Evolutionary conservation across 805 yeast genomes (phyloP).

Genomic region (Pichia gijzeniarum): DNA sequence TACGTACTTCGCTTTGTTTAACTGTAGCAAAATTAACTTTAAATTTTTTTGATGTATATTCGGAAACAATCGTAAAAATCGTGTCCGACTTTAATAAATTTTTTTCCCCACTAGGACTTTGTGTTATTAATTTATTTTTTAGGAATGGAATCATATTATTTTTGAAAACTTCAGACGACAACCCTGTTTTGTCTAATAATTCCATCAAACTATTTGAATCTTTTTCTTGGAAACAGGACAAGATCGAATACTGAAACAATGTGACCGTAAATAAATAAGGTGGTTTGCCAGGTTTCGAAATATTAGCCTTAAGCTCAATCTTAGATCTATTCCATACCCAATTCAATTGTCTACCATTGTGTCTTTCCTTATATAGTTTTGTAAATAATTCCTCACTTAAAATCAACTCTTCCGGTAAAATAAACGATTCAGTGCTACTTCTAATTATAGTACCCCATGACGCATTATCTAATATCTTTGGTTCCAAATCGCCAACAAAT

Average conservation of each 20-base stretch:
- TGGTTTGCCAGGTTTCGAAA: constrained; percentile 73
- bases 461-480: constrained; percentile 28
- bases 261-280: constrained; percentile 80
- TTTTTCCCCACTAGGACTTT: constrained; percentile 58
- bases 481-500: constrained; percentile 27
- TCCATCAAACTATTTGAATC: constrained; percentile 53
- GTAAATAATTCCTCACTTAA: constrained; percentile 62
- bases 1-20: constrained; percentile 47
- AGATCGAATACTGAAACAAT: constrained; percentile 78
- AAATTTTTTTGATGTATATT: constrained; percentile 78
- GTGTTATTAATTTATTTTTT: constrained; percentile 67
- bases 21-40: constrained; percentile 63
- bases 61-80: constrained; percentile 61
- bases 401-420: constrained; percentile 61
- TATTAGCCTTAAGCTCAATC: constrained; percentile 84
- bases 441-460: constrained; percentile 30
- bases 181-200: constrained; percentile 60
- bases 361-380: constrained; percentile 63
- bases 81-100: constrained; percentile 47
- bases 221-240: constrained; percentile 75
- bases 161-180: constrained; percentile 58
- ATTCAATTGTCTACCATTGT: constrained; percentile 79
- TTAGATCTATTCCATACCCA: constrained; percentile 97
- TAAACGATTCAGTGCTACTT: constrained; percentile 36
- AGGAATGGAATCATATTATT: constrained; percentile 76